Conservation (phyloP, 805 yeast species). For the Blastobotrys parvus region DNA sequence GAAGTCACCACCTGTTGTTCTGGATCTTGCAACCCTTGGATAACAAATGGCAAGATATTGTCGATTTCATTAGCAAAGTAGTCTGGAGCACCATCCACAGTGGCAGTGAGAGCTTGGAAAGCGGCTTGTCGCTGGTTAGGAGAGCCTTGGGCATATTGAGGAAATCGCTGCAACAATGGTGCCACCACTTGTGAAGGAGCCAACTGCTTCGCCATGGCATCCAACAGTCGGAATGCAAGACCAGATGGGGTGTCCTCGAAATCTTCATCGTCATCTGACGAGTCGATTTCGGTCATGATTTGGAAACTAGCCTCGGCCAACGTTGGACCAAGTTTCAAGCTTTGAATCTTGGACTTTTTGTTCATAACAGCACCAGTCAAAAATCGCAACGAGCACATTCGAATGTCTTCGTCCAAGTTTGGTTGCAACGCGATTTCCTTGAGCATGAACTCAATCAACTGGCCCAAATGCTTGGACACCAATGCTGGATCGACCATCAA, state of each 20-base stretch:
- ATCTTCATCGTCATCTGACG: conserved; percentile 74
- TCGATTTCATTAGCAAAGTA: conserved; percentile 68
- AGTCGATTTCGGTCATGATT: conserved; percentile 68
- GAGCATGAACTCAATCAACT: conserved; percentile 61
- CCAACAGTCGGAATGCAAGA: conserved; percentile 72
- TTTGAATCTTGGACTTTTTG: conserved; percentile 71
- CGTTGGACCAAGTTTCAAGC: conserved; percentile 77
- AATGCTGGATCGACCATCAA: conserved; percentile 68
- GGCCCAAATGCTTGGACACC: conserved; percentile 65
- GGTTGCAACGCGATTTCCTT: conserved; percentile 59
- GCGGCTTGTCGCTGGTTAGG: conserved; percentile 85
- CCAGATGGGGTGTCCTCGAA: conserved; percentile 78
- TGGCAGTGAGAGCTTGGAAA: conserved; percentile 68
- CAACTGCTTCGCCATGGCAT: conserved; percentile 68
- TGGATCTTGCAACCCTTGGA: conserved; percentile 68
- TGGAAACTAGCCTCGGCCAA: conserved; percentile 65
- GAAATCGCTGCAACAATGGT: conserved; percentile 63
- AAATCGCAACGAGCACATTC: conserved; percentile 78
- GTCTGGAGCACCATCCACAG: conserved; percentile 93
- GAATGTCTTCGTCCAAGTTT: conserved; percentile 64
- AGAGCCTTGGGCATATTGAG: conserved; percentile 37
- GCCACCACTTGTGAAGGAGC: conserved; percentile 89
- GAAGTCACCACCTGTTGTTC: conserved; percentile 73
- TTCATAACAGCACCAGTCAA: conserved; percentile 68
- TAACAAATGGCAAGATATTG: conserved; percentile 62